phyloP scores from a whole-genome alignment of 2,329 filamentous ascomycete genomes.

The Nothophoma quercina region DNA sequence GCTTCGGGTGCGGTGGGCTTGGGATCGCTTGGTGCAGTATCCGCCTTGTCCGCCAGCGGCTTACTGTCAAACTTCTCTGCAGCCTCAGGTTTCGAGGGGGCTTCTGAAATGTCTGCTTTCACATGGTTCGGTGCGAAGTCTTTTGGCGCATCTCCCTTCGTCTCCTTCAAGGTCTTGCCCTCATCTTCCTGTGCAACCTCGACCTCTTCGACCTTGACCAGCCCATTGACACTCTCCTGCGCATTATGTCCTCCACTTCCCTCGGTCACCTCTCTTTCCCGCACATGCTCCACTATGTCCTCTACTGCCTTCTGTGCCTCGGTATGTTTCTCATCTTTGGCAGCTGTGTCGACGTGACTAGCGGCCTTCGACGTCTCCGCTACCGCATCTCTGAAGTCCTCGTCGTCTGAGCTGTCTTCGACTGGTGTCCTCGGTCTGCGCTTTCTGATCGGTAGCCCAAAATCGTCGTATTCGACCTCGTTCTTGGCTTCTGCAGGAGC shows the following conservation, averaged over 20 bases:
- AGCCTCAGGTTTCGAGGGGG: background rate
- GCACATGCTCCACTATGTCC: constrained; percentile 21
- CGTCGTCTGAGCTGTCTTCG: constrained; percentile 38
- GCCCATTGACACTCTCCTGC: background rate
- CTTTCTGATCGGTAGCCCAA: constrained; percentile 71
- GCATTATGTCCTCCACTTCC: constrained; percentile 5
- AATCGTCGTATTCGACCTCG: constrained; percentile 69
- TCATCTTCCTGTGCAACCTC: constrained; percentile 7
- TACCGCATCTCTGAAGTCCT: constrained; percentile 41
- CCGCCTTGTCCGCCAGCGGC: constrained; percentile 4
- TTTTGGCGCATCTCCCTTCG: constrained; percentile 2
- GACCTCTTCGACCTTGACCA: constrained; percentile 9
- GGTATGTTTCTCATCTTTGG: constrained; percentile 3
- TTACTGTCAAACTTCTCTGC: background rate
- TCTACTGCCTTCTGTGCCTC: constrained; percentile 35
- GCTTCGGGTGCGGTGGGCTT: constrained; percentile 10
- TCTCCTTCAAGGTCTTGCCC: constrained; percentile 2
- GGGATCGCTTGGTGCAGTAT: background rate
- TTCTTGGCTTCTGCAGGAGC: constrained; percentile 20
- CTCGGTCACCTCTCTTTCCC: constrained; percentile 16
- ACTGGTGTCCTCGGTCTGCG: constrained; percentile 42
- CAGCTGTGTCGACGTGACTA: constrained; percentile 7
- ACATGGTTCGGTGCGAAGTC: constrained; percentile 3
- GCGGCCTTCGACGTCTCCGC: background rate
- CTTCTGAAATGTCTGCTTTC: constrained; percentile 17